Conservation (phyloP, 306 rosid genomes). For the Cicer arietinum region DNA sequence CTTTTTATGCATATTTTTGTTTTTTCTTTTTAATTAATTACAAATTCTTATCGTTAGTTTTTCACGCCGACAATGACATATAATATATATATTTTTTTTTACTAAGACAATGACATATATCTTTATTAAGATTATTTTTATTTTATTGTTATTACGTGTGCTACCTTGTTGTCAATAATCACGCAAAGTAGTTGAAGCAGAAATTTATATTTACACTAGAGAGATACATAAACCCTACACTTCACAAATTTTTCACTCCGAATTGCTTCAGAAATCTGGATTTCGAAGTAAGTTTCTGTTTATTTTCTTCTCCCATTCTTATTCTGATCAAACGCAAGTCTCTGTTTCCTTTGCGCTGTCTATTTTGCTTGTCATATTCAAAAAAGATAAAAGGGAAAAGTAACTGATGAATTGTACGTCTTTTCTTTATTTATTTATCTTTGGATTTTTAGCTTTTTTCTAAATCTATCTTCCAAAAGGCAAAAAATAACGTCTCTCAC, state of each 20-base stretch:
- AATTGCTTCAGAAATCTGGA: conserved; percentile 12
- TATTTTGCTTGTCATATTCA: conserved; percentile 31
- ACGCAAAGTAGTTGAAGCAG: neutral
- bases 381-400: neutral
- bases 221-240: neutral
- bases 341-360: conserved; percentile 8
- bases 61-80: neutral
- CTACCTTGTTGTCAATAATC: conserved; percentile 4
- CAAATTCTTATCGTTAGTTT: no score
- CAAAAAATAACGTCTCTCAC: conserved; percentile 2
- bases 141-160: neutral
- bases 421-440: neutral
- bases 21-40: no score
- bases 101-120: neutral
- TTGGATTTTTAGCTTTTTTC: neutral
- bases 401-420: neutral
- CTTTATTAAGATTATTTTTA: no score
- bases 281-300: conserved; percentile 29
- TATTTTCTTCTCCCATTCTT: conserved; percentile 17
- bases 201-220: neutral
- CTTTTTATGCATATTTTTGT: no score
- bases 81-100: neutral
- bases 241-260: neutral
- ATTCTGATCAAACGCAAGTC: neutral
- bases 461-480: conserved; percentile 8